Evolutionary conservation across 805 yeast genomes (phyloP).

Genomic region (Myxozyma melibiosi): DNA sequence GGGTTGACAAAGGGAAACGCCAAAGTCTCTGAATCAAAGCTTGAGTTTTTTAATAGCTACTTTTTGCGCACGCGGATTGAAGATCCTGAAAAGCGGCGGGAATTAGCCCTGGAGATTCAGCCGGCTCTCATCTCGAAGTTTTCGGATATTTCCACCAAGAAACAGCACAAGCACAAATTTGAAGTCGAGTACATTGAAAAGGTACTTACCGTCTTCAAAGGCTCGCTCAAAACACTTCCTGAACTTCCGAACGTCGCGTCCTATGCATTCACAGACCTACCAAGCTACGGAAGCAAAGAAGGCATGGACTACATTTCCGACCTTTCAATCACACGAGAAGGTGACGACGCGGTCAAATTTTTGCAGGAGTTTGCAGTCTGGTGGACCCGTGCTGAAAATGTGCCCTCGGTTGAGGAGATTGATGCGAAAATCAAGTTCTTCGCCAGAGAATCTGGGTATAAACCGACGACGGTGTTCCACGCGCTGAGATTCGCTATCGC

Average conservation of each 20-base stretch:
- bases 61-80: slow-evolving; percentile 55
- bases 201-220: slow-evolving; percentile 18
- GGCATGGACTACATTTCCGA: slow-evolving; percentile 11
- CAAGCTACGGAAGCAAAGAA: slow-evolving; percentile 13
- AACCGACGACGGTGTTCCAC: slow-evolving; percentile 18
- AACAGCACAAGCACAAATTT: slow-evolving; percentile 4
- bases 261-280: slow-evolving; percentile 12
- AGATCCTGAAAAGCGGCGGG: slow-evolving; percentile 41
- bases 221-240: slow-evolving; percentile 8
- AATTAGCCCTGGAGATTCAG: slow-evolving; percentile 40
- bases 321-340: background rate
- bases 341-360: slow-evolving; percentile 8
- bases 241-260: slow-evolving; percentile 26
- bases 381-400: slow-evolving; percentile 6
- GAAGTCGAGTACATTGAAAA: slow-evolving; percentile 13
- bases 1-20: slow-evolving; percentile 91
- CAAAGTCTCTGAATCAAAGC: slow-evolving; percentile 78
- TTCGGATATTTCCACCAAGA: background rate
- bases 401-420: background rate
- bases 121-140: background rate
- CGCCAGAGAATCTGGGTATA: background rate
- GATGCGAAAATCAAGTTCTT: slow-evolving; percentile 6
- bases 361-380: slow-evolving; percentile 10
- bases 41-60: slow-evolving; percentile 73
- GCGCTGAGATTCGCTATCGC: slow-evolving; percentile 29